phyloP scores from a whole-genome alignment of 805 yeast genomes.

The Wilhelminamyces savonicus region DNA sequence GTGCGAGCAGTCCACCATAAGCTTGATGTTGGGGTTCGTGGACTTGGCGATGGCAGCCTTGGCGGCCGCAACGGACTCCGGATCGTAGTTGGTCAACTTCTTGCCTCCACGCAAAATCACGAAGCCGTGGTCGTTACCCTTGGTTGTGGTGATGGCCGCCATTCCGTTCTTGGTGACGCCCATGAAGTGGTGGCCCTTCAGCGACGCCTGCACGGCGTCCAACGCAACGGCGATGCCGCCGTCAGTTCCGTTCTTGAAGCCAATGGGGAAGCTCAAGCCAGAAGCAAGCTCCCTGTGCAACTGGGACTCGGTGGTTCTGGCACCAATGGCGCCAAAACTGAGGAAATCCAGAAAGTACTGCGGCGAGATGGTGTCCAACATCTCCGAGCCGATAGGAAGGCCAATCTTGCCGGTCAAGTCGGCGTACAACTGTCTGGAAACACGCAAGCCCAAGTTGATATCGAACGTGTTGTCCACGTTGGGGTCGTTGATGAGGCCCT shows the following conservation, averaged over 20 bases:
- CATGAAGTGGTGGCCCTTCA: slow-evolving; percentile 90
- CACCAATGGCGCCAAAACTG: slow-evolving; percentile 97
- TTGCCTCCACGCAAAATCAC: slow-evolving; percentile 95
- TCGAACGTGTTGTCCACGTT: slow-evolving; percentile 88
- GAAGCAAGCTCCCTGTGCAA: slow-evolving; percentile 96
- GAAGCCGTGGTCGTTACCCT: slow-evolving; percentile 92
- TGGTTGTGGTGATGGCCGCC: slow-evolving; percentile 93
- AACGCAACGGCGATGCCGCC: slow-evolving; percentile 89
- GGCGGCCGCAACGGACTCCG: slow-evolving; percentile 67
- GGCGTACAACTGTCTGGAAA: slow-evolving; percentile 78
- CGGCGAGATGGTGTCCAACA: slow-evolving; percentile 97
- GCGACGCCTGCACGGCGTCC: slow-evolving; percentile 90
- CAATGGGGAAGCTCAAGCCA: slow-evolving; percentile 97
- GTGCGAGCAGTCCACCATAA: slow-evolving; percentile 98
- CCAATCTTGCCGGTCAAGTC: slow-evolving; percentile 68
- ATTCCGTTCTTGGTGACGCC: slow-evolving; percentile 96
- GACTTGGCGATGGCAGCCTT: slow-evolving; percentile 51
- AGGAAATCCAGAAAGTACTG: slow-evolving; percentile 88
- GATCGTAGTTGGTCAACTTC: slow-evolving; percentile 88
- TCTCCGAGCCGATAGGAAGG: slow-evolving; percentile 92
- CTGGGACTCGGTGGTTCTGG: slow-evolving; percentile 98
- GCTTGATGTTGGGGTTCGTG: slow-evolving; percentile 42
- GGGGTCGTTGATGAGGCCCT: slow-evolving; percentile 96
- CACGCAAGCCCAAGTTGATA: slow-evolving; percentile 88
- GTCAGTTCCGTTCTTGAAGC: slow-evolving; percentile 98